Percentiles rank a stretch among this genome's conserved stretches.
phyloP scores from a whole-genome alignment of 2,329 filamentous ascomycete species.

The Clonostachys solani region DNA sequence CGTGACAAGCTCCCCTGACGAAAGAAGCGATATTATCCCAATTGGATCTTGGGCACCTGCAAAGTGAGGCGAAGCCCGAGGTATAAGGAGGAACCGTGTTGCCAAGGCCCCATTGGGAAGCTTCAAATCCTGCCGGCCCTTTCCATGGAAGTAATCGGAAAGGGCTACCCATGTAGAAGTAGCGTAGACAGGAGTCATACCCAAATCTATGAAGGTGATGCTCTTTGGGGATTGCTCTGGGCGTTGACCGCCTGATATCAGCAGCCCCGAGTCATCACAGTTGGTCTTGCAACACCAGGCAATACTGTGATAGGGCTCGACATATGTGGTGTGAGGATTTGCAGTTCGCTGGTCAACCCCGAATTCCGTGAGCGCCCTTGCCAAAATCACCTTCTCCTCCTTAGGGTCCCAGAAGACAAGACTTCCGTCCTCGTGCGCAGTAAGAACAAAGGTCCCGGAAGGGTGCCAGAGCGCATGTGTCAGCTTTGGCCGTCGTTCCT shows the following conservation, averaged over 20 bases:
- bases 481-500: constrained; percentile 65
- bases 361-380: constrained; percentile 71
- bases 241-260: constrained; percentile 78
- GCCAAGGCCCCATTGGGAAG: constrained; percentile 76
- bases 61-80: constrained; percentile 80
- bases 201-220: constrained; percentile 85
- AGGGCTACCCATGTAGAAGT: constrained; percentile 88
- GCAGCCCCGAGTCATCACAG: constrained; percentile 84
- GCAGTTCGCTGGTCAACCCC: constrained; percentile 66
- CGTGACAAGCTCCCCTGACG: constrained; percentile 84
- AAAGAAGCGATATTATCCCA: constrained; percentile 72
- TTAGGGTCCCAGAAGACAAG: constrained; percentile 93
- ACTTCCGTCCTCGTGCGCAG: constrained; percentile 85
- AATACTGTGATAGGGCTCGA: constrained; percentile 73
- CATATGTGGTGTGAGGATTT: constrained; percentile 28
- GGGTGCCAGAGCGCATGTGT: constrained; percentile 92
- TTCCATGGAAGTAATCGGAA: constrained; percentile 74
- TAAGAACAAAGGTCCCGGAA: constrained; percentile 83
- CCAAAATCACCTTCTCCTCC: constrained; percentile 79
- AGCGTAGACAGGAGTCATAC: constrained; percentile 82
- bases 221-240: constrained; percentile 67
- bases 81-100: constrained; percentile 77
- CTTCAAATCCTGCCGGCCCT: constrained; percentile 64
- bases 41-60: constrained; percentile 86
- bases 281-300: constrained; percentile 94